These are phyloP conservation scores for Geosmithia putterillii DNA, from an alignment of 2,329 filamentous ascomycete genomes.

Conservation along the genomic window DNA sequence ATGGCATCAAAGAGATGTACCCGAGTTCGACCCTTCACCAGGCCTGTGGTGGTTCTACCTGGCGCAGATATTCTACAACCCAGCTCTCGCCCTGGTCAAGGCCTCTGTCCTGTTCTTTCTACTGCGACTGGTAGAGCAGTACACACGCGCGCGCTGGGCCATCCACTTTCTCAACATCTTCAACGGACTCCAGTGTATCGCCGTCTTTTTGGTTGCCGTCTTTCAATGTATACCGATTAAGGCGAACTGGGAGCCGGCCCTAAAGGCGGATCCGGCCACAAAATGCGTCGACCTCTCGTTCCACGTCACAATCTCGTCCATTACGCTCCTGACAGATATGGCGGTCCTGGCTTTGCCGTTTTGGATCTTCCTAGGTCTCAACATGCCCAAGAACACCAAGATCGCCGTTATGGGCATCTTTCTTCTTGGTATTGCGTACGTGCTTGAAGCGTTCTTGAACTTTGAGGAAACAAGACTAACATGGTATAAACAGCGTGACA, in stretches of 20 bases:
- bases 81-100: slow-evolving; percentile 31
- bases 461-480: neutral
- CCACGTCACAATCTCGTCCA: slow-evolving; percentile 19
- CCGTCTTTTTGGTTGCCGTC: slow-evolving; percentile 21
- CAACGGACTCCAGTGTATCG: slow-evolving; percentile 20
- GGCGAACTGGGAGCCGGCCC: slow-evolving; percentile 16
- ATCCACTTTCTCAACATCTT: slow-evolving; percentile 15
- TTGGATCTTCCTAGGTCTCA: slow-evolving; percentile 25
- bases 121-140: slow-evolving; percentile 24
- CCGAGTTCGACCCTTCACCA: slow-evolving; percentile 3
- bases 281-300: slow-evolving; percentile 19
- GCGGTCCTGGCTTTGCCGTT: slow-evolving; percentile 24
- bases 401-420: slow-evolving; percentile 26
- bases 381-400: slow-evolving; percentile 23
- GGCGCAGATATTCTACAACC: slow-evolving; percentile 29
- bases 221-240: slow-evolving; percentile 26
- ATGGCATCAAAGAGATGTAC: slow-evolving; percentile 9
- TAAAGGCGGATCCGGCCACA: slow-evolving; percentile 7
- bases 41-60: slow-evolving; percentile 21
- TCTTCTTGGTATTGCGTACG: slow-evolving; percentile 22
- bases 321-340: slow-evolving; percentile 28
- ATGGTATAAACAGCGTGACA: slow-evolving; percentile 12
- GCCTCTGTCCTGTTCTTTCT: slow-evolving; percentile 31
- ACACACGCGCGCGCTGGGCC: slow-evolving; percentile 13
- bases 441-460: slow-evolving; percentile 1